Evolutionary conservation across 805 yeast species (phyloP).

Genomic region (Candida michaelii): DNA sequence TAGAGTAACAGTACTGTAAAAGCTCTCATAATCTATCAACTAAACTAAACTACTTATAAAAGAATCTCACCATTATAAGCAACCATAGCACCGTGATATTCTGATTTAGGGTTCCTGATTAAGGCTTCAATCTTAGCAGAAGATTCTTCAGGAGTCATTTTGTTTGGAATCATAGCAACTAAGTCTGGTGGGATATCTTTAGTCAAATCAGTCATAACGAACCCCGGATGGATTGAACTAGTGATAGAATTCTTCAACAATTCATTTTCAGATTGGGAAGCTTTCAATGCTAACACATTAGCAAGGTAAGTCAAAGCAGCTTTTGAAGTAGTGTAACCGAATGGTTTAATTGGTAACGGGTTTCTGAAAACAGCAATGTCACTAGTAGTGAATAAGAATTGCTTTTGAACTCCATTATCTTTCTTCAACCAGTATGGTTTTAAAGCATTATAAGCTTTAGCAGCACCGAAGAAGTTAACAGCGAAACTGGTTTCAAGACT

Average conservation of each 20-base stretch:
- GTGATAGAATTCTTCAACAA: not conserved
- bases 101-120: not conserved
- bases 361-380: slow-evolving; percentile 4
- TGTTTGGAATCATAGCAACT: not conserved
- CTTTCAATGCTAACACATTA: not conserved
- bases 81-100: not conserved
- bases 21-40: no score
- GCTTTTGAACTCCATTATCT: slow-evolving; percentile 7
- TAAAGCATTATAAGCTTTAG: slow-evolving; percentile 1
- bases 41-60: no score
- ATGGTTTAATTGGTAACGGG: not conserved
- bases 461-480: slow-evolving; percentile 5
- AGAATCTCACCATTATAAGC: not conserved
- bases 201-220: slow-evolving; percentile 4
- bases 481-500: not conserved
- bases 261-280: not conserved
- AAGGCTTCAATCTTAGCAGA: not conserved
- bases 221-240: slow-evolving; percentile 6
- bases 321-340: slow-evolving; percentile 32
- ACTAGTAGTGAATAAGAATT: slow-evolving; percentile 14
- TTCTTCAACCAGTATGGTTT: slow-evolving; percentile 4
- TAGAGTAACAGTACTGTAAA: no score
- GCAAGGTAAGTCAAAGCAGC: slow-evolving; percentile 31
- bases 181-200: not conserved
- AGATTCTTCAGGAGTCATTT: not conserved